A percentile compares a stretch with the other conserved stretches of the same genome.
These are phyloP conservation scores for Conoideocrella luteorostrata DNA, from an alignment of 2,329 filamentous ascomycete species.

Conservation along the genomic window DNA sequence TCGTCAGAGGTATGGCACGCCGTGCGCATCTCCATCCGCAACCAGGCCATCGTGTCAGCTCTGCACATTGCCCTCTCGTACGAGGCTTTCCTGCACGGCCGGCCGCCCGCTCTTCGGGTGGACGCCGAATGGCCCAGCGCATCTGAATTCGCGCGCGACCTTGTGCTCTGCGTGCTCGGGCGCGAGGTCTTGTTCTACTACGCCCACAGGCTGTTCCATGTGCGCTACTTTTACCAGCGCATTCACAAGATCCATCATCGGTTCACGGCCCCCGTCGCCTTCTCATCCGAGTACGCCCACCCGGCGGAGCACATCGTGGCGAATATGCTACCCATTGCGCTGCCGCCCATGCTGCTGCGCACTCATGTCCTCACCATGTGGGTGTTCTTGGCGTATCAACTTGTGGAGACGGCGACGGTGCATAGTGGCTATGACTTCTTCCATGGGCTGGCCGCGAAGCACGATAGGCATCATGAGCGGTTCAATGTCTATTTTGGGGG, in stretches of 20 bases:
- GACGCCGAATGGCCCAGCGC: slow-evolving; percentile 28
- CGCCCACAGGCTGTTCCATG: slow-evolving; percentile 46
- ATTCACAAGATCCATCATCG: slow-evolving; percentile 52
- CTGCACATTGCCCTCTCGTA: slow-evolving; percentile 21
- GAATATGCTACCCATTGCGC: slow-evolving; percentile 44
- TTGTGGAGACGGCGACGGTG: slow-evolving; percentile 46
- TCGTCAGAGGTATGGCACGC: slow-evolving; percentile 37
- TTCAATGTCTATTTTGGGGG: slow-evolving; percentile 49
- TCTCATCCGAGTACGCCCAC: slow-evolving; percentile 51
- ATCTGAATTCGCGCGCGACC: slow-evolving; percentile 30
- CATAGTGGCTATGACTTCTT: slow-evolving; percentile 54
- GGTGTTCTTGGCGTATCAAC: slow-evolving; percentile 40
- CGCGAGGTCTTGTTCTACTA: slow-evolving; percentile 52
- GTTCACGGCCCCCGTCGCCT: slow-evolving; percentile 48
- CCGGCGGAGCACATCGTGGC: slow-evolving; percentile 50
- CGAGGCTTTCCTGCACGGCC: slow-evolving; percentile 10
- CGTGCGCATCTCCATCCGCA: slow-evolving; percentile 36
- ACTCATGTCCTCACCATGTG: slow-evolving; percentile 48
- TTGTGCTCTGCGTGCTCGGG: slow-evolving; percentile 32
- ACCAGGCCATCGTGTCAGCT: slow-evolving; percentile 36
- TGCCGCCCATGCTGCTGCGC: slow-evolving; percentile 39
- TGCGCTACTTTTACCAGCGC: slow-evolving; percentile 37
- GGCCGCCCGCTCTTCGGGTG: slow-evolving; percentile 31
- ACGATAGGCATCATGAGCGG: slow-evolving; percentile 52
- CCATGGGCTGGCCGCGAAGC: slow-evolving; percentile 37